Conservation (phyloP, 2,329 filamentous ascomycete species). For the Talaromyces islandicus region DNA sequence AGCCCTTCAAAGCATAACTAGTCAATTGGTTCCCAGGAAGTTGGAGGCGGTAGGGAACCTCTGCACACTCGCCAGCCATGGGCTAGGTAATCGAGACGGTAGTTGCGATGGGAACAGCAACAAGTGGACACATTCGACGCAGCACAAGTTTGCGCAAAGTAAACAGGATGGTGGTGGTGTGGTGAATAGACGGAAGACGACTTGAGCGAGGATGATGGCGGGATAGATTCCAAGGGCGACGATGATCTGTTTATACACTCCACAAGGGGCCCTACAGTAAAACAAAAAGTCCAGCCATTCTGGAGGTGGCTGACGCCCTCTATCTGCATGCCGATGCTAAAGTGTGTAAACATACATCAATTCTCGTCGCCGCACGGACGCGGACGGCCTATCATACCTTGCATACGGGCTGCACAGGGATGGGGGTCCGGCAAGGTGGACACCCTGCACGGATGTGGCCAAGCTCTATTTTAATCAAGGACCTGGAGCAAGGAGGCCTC, state of each 20-base stretch:
- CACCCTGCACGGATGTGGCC: constrained; percentile 11
- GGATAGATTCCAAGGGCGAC: constrained; percentile 8
- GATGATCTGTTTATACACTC: constrained; percentile 29
- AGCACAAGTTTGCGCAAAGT: neutral
- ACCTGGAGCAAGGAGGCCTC: constrained; percentile 16
- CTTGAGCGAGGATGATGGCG: neutral
- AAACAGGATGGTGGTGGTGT: neutral
- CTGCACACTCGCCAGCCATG: constrained; percentile 32
- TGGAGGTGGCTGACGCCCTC: constrained; percentile 24
- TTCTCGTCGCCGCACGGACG: constrained; percentile 25
- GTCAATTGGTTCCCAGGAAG: constrained; percentile 25
- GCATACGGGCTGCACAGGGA: constrained; percentile 32
- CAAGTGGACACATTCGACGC: constrained; percentile 4
- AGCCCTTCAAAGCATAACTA: constrained; percentile 21
- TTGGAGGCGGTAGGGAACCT: constrained; percentile 28
- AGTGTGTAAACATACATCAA: constrained; percentile 31
- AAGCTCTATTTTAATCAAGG: constrained; percentile 9
- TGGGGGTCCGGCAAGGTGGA: constrained; percentile 24
- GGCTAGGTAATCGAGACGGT: constrained; percentile 19
- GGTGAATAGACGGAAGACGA: neutral
- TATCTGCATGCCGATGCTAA: constrained; percentile 32
- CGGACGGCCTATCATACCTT: constrained; percentile 32
- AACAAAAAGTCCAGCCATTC: constrained; percentile 12
- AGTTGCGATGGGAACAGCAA: neutral
- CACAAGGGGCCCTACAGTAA: constrained; percentile 7